phyloP scores from a whole-genome alignment of 495 filamentous ascomycete species.

The Massariosphaeria phaeospora region DNA sequence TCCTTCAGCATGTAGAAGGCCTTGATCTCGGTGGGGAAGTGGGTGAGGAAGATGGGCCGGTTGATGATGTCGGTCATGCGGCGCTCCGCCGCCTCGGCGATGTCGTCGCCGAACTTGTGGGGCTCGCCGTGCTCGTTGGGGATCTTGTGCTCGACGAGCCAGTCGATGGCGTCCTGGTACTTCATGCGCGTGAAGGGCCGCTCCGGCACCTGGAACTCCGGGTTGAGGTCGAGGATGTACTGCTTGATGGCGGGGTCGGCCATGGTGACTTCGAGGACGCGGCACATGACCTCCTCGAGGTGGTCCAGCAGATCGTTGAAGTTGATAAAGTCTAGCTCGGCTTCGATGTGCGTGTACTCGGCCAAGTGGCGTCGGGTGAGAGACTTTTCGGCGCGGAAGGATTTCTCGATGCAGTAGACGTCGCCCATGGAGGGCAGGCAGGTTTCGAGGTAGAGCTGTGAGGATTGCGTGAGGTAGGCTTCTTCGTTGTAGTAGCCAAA shows the following conservation, averaged over 20 bases:
- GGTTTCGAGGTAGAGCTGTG: slow-evolving; percentile 96
- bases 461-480: slow-evolving; percentile 94
- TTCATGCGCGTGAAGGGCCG: slow-evolving; percentile 93
- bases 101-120: slow-evolving; percentile 93
- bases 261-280: slow-evolving; percentile 71
- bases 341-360: slow-evolving; percentile 97
- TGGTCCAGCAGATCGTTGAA: slow-evolving; percentile 91
- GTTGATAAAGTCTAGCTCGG: slow-evolving; percentile 90
- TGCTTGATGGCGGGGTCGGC: slow-evolving; percentile 63
- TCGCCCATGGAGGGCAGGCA: slow-evolving; percentile 85
- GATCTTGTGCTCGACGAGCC: slow-evolving; percentile 84
- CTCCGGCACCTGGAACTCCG: slow-evolving; percentile 71
- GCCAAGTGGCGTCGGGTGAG: slow-evolving; percentile 90
- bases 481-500: slow-evolving; percentile 92
- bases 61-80: slow-evolving; percentile 96
- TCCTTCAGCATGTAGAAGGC: slow-evolving; percentile 99
- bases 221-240: slow-evolving; percentile 80
- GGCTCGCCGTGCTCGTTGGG: slow-evolving; percentile 85
- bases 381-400: slow-evolving; percentile 96
- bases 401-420: slow-evolving; percentile 96
- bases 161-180: slow-evolving; percentile 89
- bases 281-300: slow-evolving; percentile 82
- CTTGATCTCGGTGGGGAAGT: slow-evolving; percentile 97
- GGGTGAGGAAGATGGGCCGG: slow-evolving; percentile 89
- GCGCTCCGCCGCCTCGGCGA: slow-evolving; percentile 95